Percentiles rank a stretch among this genome's conserved stretches.
Evolutionary conservation across 148 eudicot genomes (phyloP).

Genomic region (Limonium bicolor): DNA sequence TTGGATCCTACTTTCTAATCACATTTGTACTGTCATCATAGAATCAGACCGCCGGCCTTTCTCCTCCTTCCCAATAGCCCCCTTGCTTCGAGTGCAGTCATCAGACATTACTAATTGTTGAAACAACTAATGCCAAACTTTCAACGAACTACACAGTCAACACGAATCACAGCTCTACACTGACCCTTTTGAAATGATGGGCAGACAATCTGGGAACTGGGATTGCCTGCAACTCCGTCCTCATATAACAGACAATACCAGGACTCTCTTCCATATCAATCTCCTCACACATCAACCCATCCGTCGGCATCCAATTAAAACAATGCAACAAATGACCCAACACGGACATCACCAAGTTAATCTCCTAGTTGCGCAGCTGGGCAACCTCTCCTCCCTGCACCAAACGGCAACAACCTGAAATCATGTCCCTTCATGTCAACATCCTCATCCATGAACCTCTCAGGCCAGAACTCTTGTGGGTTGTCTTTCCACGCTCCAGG

Average conservation of each 20-base stretch:
- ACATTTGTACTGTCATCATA: no score
- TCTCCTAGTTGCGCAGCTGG: slow-evolving; percentile 19
- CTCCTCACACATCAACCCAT: slow-evolving; percentile 16
- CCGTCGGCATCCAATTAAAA: slow-evolving; percentile 17
- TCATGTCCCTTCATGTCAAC: slow-evolving; percentile 24
- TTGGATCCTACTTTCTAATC: no score
- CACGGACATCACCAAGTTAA: slow-evolving; percentile 22
- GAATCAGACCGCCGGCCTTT: no score
- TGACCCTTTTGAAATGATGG: slow-evolving; percentile 8
- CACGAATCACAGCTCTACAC: no score
- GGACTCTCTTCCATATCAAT: slow-evolving; percentile 15
- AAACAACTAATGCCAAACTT: no score
- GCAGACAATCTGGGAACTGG: slow-evolving; percentile 16
- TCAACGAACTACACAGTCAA: no score
- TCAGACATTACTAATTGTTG: no score
- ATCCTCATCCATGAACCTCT: slow-evolving; percentile 24
- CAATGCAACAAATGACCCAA: slow-evolving; percentile 23
- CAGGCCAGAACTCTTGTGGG: slow-evolving; percentile 24
- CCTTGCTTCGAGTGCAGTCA: no score
- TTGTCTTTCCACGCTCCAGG: slow-evolving; percentile 13
- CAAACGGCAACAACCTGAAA: slow-evolving; percentile 20
- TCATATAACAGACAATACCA: slow-evolving; percentile 12
- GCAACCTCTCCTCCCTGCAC: slow-evolving; percentile 19
- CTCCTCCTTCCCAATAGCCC: no score
- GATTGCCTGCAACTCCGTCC: slow-evolving; percentile 12